These are phyloP conservation scores for Pichia rugopelliculosa DNA, from an alignment of 805 yeast genomes.

Conservation along the genomic window DNA sequence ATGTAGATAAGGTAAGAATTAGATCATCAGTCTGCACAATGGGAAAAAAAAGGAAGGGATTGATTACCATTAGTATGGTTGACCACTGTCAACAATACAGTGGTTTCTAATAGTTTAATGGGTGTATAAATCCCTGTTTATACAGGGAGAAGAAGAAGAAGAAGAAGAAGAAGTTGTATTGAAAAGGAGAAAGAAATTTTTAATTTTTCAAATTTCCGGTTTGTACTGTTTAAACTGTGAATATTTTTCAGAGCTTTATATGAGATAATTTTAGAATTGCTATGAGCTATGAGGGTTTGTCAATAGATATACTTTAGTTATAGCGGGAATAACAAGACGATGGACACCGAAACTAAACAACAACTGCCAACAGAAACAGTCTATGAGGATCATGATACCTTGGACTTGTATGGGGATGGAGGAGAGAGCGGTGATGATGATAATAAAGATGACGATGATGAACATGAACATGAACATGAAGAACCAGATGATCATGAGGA, in stretches of 20 bases:
- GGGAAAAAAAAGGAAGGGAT: background rate
- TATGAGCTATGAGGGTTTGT: too few species aligned
- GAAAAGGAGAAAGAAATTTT: too few species aligned
- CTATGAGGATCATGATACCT: background rate
- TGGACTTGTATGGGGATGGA: background rate
- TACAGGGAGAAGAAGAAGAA: background rate
- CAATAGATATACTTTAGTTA: too few species aligned
- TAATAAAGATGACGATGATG: background rate
- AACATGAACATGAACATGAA: conserved; percentile 1
- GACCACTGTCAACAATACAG: background rate
- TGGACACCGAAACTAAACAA: background rate
- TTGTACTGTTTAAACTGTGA: too few species aligned
- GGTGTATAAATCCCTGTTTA: background rate
- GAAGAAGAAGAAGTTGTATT: background rate
- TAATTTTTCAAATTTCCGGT: too few species aligned
- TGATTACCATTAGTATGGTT: background rate
- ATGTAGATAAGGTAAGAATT: conserved; percentile 31
- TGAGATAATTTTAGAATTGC: too few species aligned
- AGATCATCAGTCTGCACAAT: conserved; percentile 18
- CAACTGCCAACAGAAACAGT: background rate
- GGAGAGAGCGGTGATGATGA: background rate
- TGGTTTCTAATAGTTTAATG: too few species aligned
- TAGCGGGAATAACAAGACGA: too few species aligned
- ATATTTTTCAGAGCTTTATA: too few species aligned
- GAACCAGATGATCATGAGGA: conserved; percentile 2